A percentile compares a stretch with the other conserved stretches of the same genome.
phyloP scores from a whole-genome alignment of 2,329 filamentous ascomycete species.

The Sporothrix phasma region DNA sequence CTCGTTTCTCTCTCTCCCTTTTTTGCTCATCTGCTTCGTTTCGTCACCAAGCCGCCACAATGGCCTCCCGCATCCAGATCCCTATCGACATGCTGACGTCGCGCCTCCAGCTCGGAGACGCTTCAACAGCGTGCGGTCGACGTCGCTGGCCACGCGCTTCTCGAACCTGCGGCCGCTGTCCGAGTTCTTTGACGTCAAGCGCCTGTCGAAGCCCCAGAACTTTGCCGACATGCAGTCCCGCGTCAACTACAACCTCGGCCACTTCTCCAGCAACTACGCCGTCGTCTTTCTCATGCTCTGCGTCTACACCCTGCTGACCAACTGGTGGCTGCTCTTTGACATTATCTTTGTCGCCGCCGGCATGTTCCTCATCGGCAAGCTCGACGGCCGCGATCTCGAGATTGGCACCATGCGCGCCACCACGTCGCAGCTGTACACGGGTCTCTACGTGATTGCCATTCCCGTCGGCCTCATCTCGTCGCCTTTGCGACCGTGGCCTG shows the following conservation, averaged over 20 bases:
- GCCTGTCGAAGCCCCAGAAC: constrained; percentile 85
- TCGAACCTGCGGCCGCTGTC: constrained; percentile 82
- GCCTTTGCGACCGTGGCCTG: constrained; percentile 76
- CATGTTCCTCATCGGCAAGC: constrained; percentile 84
- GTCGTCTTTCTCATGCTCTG: constrained; percentile 89
- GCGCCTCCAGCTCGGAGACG: constrained; percentile 74
- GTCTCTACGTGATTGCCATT: constrained; percentile 69
- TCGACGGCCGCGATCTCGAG: constrained; percentile 80
- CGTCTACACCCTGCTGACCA: constrained; percentile 90
- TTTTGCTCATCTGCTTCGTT: not conserved
- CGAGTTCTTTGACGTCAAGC: constrained; percentile 95
- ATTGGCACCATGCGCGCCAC: constrained; percentile 74
- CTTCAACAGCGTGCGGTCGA: constrained; percentile 72
- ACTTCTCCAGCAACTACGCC: constrained; percentile 98
- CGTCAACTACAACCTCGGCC: constrained; percentile 91
- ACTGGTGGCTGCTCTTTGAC: constrained; percentile 77
- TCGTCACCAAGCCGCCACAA: constrained; percentile 28
- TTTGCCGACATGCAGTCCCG: constrained; percentile 80
- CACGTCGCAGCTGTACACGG: constrained; percentile 89
- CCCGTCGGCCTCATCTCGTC: constrained; percentile 79
- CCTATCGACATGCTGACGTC: constrained; percentile 87
- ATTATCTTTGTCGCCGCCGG: constrained; percentile 79
- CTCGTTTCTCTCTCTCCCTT: not conserved
- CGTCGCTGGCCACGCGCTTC: constrained; percentile 72
- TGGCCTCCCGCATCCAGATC: constrained; percentile 77